phyloP scores from a whole-genome alignment of 345 rosid genomes.

The Adansonia digitata region DNA sequence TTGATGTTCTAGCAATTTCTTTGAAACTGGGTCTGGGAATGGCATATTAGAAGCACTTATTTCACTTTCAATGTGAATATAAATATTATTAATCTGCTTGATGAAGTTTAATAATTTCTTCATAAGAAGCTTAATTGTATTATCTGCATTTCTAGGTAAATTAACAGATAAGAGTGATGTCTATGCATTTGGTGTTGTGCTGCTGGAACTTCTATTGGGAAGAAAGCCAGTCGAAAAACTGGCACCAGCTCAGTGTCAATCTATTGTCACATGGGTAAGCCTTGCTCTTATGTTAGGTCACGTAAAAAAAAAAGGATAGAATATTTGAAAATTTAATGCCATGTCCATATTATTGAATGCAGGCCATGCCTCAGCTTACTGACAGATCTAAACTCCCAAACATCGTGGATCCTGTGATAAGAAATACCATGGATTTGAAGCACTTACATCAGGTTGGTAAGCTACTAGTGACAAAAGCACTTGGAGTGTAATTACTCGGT shows the following conservation, averaged over 20 bases:
- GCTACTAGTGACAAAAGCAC: background rate
- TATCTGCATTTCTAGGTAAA: constrained; percentile 41
- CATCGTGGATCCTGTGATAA: constrained; percentile 76
- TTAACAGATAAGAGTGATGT: constrained; percentile 96
- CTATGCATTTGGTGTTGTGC: constrained; percentile 93
- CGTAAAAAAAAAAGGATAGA: background rate
- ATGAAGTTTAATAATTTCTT: background rate
- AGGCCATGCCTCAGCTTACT: constrained; percentile 99
- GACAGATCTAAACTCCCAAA: constrained; percentile 80
- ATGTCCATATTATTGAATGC: constrained; percentile 20
- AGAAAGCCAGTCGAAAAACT: constrained; percentile 84
- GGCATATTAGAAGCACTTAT: background rate
- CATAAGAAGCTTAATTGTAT: background rate
- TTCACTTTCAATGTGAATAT: background rate
- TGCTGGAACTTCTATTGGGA: constrained; percentile 83
- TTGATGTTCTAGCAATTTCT: background rate
- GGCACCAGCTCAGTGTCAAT: constrained; percentile 83
- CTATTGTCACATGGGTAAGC: constrained; percentile 90
- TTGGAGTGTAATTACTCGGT: background rate
- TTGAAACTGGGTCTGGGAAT: background rate
- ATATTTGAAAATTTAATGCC: background rate
- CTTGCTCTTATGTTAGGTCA: constrained; percentile 2
- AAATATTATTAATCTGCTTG: background rate
- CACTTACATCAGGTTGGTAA: constrained; percentile 82
- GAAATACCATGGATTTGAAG: constrained; percentile 71